Evolutionary conservation across 116 monocot genomes (phyloP), one percentile per base, ranked within the genome.

Genomic region (Iris pallida): DNA sequence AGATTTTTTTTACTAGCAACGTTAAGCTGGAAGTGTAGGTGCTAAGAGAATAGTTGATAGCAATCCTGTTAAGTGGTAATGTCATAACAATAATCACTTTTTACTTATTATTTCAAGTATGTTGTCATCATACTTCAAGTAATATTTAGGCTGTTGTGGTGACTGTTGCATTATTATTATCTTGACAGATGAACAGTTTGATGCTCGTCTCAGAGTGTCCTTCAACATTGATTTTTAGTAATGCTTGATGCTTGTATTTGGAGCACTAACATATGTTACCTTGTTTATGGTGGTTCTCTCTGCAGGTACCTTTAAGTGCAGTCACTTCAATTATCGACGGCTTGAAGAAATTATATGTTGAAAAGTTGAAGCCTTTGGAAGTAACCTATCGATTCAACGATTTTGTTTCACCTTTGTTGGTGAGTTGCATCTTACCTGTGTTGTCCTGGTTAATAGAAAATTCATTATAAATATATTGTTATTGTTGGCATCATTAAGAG

Each of bases 281-380:
- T 61, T 3, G 4, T 45, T 44, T 61, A 5, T 43, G 18, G 30
- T 30, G 30, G 30, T 30, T 61, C 68, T 13, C 56, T 69, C 15
- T 68, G 57, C 76, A 96, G 92, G 77, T 89, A 61, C 81, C 92
- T 72, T 63, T 89, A 57, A 89, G 72, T 5, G 82, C 89, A 48
- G 96, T 96, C 73, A 96, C 96, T 68, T 96, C 96, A 55, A 90
- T 96, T 47, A 81, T 89, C 71, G 92, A 96, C 71, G 96, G 96
- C 10, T 79, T 96, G 78, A 96, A 96, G 79, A 86, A 79, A 75
- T 66, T 96, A 56, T 96, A 96, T 63, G 60, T 87, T 55, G 92
- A 92, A 71, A 96, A 96, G 63, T 48, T 96, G 79, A 96, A 92
- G 81, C 96, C 96, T 68, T 70, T 96, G 73, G 96, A 96, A 82